These are phyloP conservation scores for Yamadazyma buinensis DNA, from an alignment of 1,139 yeast genomes.

Conservation along the genomic window DNA sequence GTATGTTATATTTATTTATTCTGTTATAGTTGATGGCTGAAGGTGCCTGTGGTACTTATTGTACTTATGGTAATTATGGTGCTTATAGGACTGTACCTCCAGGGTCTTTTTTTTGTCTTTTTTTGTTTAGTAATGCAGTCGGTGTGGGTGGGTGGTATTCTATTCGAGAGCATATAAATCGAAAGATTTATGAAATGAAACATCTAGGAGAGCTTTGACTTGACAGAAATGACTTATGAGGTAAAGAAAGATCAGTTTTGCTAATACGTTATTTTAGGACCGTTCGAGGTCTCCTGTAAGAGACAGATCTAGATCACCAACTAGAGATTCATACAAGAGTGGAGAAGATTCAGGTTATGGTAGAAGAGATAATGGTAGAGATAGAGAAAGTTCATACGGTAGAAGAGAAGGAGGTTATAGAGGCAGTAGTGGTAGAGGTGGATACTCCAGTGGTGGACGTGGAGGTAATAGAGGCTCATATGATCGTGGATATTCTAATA, in stretches of 20 bases:
- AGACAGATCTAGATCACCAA: conserved; percentile 35
- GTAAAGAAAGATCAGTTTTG: too few relatives aligned
- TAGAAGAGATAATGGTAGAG: conserved; percentile 16
- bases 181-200: too few relatives aligned
- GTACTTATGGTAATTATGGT: too few relatives aligned
- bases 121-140: too few relatives aligned
- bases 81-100: too few relatives aligned
- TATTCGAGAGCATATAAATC: too few relatives aligned
- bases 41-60: too few relatives aligned
- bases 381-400: background rate
- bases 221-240: too few relatives aligned
- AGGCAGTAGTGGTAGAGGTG: conserved; percentile 16
- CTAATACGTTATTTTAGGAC: conserved; percentile 30
- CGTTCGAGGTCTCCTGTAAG: conserved; percentile 48
- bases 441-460: conserved; percentile 10
- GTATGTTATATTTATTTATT: conserved; percentile 33
- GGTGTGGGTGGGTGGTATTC: too few relatives aligned
- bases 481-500: conserved; percentile 10
- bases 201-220: too few relatives aligned
- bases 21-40: too few relatives aligned
- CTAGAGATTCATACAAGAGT: conserved; percentile 16
- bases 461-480: conserved; percentile 3
- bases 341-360: conserved; percentile 8
- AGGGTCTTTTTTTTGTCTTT: too few relatives aligned
- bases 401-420: conserved; percentile 4